Conservation (phyloP, 306 rosid genomes). For the Vicia sativa region DNA sequence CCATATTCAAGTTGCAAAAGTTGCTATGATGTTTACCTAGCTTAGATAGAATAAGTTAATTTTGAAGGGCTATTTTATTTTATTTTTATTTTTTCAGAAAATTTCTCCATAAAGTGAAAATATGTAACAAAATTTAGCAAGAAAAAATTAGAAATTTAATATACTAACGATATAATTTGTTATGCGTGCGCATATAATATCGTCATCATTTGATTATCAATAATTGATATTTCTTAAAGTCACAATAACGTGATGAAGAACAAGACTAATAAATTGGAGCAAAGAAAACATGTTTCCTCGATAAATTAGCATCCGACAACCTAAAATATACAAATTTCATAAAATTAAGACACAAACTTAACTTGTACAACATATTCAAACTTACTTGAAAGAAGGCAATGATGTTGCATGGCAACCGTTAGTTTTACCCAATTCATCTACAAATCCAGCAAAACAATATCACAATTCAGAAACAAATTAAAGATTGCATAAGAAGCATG, state of each 20-base stretch:
- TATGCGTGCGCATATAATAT: neutral
- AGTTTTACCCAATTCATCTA: constrained; percentile 44
- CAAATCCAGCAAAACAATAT: constrained; percentile 6
- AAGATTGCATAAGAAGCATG: neutral
- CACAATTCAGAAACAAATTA: constrained; percentile 28
- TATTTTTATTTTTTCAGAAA: neutral
- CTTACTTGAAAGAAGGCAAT: constrained; percentile 57
- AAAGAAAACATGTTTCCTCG: neutral
- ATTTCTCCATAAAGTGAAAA: neutral
- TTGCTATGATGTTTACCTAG: neutral
- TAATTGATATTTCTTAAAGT: too few species aligned
- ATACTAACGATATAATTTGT: neutral
- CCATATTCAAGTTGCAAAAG: neutral
- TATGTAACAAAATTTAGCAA: neutral
- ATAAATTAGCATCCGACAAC: too few species aligned
- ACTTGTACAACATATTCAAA: neutral
- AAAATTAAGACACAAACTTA: neutral
- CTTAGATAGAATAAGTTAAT: neutral
- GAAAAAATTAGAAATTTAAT: too few species aligned
- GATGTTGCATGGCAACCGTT: constrained; percentile 38
- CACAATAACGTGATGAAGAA: neutral
- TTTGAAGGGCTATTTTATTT: too few species aligned
- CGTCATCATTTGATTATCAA: too few species aligned
- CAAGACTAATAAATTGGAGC: neutral
- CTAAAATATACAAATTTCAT: too few species aligned